Conservation (phyloP, 352 stramenopile genomes). For the Pythium dissotocum region DNA sequence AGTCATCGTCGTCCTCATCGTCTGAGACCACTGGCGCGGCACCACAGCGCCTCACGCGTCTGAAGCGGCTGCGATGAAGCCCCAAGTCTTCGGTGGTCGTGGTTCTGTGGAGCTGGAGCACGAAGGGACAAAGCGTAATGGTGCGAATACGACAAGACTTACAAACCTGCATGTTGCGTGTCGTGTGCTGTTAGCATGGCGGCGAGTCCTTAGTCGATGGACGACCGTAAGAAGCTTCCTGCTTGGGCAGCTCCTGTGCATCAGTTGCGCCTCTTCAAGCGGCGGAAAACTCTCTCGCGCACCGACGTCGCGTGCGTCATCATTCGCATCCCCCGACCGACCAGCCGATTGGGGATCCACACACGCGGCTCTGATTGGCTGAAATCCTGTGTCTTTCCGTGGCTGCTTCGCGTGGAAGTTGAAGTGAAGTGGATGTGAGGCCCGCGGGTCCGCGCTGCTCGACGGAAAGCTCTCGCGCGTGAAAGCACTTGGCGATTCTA, state of each 20-base stretch:
- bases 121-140: not conserved
- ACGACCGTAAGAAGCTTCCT: not conserved
- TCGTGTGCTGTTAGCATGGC: not conserved
- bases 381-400: not conserved
- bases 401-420: not conserved
- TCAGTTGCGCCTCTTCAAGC: not conserved
- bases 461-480: no score
- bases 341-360: not conserved
- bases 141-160: not conserved
- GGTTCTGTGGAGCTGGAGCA: no score
- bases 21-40: not conserved
- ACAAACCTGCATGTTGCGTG: not conserved
- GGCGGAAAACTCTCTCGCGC: not conserved
- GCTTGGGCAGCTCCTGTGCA: no score
- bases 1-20: constrained; percentile 7
- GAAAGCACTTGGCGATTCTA: not conserved
- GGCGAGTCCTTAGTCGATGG: not conserved
- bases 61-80: constrained; percentile 21
- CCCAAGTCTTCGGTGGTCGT: not conserved
- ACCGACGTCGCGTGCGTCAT: not conserved
- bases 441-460: not conserved
- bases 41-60: constrained; percentile 12
- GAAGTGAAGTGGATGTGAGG: not conserved
- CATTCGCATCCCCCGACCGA: no score
- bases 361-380: not conserved